Conservation (phyloP, 257 asterid genomes). For the Nyctanthes arbortristis region DNA sequence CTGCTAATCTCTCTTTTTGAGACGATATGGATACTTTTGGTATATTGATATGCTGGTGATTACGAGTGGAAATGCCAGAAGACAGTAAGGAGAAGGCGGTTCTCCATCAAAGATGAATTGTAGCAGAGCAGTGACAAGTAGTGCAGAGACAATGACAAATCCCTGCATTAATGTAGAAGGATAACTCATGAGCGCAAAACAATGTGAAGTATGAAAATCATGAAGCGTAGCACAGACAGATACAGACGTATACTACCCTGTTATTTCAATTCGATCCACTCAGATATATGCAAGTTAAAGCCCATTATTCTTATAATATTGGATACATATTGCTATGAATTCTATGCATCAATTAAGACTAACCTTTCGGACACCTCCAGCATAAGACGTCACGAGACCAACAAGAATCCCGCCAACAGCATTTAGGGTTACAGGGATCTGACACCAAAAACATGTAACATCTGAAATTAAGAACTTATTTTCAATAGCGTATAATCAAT, state of each 20-base stretch:
- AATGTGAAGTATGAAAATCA: not conserved
- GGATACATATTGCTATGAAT: not conserved
- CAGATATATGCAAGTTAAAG: not conserved
- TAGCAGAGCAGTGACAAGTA: constrained; percentile 84
- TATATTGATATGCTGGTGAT: constrained; percentile 73
- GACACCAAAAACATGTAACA: constrained; percentile 38
- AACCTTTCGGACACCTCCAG: constrained; percentile 96
- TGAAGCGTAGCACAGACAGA: no score
- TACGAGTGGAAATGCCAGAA: constrained; percentile 88
- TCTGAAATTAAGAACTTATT: not conserved
- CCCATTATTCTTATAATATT: not conserved
- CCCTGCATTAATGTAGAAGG: constrained; percentile 56
- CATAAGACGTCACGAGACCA: constrained; percentile 93
- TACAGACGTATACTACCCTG: not conserved
- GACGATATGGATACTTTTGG: constrained; percentile 84
- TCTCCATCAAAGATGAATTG: constrained; percentile 81
- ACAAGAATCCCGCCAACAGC: constrained; percentile 98
- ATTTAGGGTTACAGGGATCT: constrained; percentile 85
- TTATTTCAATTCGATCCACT: not conserved
- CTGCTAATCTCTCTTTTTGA: constrained; percentile 59
- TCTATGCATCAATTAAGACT: not conserved
- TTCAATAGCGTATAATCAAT: constrained; percentile 7
- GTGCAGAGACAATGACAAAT: constrained; percentile 95
- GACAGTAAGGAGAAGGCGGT: constrained; percentile 81
- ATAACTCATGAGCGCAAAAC: not conserved